These are phyloP conservation scores for Sporothrix globosa DNA, from an alignment of 2,329 filamentous ascomycete genomes.

Conservation along the genomic window DNA sequence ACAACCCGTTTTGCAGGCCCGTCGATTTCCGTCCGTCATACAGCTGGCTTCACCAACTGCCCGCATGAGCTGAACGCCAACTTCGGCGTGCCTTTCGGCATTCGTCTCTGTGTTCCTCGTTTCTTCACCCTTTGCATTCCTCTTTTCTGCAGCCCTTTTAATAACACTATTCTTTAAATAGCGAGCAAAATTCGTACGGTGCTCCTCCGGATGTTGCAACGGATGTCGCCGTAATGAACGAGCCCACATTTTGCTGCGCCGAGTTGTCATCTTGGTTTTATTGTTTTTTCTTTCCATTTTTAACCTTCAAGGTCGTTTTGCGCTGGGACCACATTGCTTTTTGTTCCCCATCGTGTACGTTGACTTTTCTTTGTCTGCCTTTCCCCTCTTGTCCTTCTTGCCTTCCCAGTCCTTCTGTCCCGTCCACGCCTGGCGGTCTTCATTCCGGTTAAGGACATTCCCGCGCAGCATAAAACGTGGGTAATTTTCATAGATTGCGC, in stretches of 20 bases:
- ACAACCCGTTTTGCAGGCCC: no score
- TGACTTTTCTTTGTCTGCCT: background rate
- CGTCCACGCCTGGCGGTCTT: background rate
- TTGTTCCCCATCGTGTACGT: background rate
- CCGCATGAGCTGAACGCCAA: conserved; percentile 2
- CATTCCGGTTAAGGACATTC: conserved; percentile 14
- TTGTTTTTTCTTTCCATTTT: background rate
- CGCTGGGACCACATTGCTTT: background rate
- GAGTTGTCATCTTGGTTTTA: conserved; percentile 10
- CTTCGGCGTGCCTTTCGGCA: background rate
- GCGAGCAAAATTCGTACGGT: background rate
- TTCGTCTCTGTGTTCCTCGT: background rate
- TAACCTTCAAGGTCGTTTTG: background rate
- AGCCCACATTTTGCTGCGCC: conserved; percentile 20
- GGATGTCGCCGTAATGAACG: conserved; percentile 23
- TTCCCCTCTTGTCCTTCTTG: background rate
- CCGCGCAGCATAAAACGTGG: conserved; percentile 15
- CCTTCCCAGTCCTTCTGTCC: background rate
- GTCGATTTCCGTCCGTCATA: no score
- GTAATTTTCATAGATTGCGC: conserved; percentile 11
- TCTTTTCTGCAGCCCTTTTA: background rate
- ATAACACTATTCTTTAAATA: background rate
- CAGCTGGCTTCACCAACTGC: background rate
- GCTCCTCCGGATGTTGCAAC: background rate
- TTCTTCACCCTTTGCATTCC: no score